A percentile compares a stretch with the other conserved stretches of the same genome.
Conservation (phyloP, 2,329 filamentous ascomycete species). For the Pseudocercospora fijiensis region DNA sequence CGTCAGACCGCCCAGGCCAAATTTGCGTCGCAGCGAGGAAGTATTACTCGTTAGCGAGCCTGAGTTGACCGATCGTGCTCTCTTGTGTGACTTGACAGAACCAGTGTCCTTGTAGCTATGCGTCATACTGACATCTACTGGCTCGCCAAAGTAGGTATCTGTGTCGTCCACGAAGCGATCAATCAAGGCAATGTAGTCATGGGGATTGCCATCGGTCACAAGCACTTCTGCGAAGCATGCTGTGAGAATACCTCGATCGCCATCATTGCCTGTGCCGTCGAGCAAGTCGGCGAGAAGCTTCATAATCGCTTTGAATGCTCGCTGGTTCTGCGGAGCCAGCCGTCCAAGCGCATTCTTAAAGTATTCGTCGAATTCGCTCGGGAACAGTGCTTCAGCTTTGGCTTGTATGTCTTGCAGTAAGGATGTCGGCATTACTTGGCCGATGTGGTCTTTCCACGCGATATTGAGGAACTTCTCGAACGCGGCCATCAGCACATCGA, state of each 20-base stretch:
- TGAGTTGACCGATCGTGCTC: slow-evolving; percentile 61
- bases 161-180: slow-evolving; percentile 88
- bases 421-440: slow-evolving; percentile 72
- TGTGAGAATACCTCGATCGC: slow-evolving; percentile 83
- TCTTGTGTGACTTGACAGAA: slow-evolving; percentile 42
- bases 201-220: slow-evolving; percentile 71
- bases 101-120: slow-evolving; percentile 27
- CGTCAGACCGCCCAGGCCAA: slow-evolving; percentile 71
- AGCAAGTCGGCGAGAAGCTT: slow-evolving; percentile 83
- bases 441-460: slow-evolving; percentile 86
- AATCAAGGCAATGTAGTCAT: slow-evolving; percentile 82
- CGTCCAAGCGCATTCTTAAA: slow-evolving; percentile 55
- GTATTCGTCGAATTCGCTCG: slow-evolving; percentile 66
- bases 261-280: slow-evolving; percentile 86
- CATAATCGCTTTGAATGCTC: slow-evolving; percentile 79
- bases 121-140: slow-evolving; percentile 31
- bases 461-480: slow-evolving; percentile 91
- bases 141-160: slow-evolving; percentile 79
- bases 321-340: slow-evolving; percentile 60
- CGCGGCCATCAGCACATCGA: slow-evolving; percentile 83
- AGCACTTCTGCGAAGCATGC: slow-evolving; percentile 85
- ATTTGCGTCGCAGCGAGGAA: slow-evolving; percentile 79
- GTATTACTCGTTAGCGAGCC: slow-evolving; percentile 82
- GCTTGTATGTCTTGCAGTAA: slow-evolving; percentile 73
- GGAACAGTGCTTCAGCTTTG: slow-evolving; percentile 60